Evolutionary conservation across 83 land plant genomes (phyloP).

Genomic region (Picea abies): DNA sequence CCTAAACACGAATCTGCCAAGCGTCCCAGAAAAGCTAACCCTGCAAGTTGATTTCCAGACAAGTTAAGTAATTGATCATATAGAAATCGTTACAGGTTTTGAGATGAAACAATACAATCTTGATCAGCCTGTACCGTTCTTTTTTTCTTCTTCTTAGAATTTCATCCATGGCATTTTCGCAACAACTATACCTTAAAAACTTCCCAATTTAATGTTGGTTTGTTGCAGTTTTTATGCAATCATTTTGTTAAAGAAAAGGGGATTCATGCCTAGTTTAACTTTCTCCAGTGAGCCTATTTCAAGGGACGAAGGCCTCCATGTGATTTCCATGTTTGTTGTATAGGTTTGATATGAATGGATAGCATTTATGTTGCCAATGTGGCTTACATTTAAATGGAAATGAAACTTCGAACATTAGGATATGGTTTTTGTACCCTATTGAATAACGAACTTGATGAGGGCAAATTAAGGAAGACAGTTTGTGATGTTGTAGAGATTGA

Average conservation of each 20-base stretch:
- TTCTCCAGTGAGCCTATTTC: slow-evolving; percentile 90
- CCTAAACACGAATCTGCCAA: slow-evolving; percentile 40
- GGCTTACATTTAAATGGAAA: too few species aligned
- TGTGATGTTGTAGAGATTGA: slow-evolving; percentile 63
- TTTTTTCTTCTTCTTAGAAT: too few species aligned
- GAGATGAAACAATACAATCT: too few species aligned
- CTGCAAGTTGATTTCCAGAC: slow-evolving; percentile 14
- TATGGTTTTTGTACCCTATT: slow-evolving; percentile 19
- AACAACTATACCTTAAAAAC: too few species aligned
- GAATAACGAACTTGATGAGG: slow-evolving; percentile 34
- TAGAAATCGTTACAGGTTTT: too few species aligned
- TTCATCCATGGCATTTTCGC: too few species aligned
- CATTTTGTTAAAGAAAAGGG: slow-evolving; percentile 88
- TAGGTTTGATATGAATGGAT: slow-evolving; percentile 26
- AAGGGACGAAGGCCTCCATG: slow-evolving; percentile 77
- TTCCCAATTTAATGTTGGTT: not conserved
- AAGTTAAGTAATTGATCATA: too few species aligned
- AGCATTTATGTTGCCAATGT: not conserved
- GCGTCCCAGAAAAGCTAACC: slow-evolving; percentile 25
- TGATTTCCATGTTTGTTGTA: slow-evolving; percentile 31
- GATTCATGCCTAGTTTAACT: slow-evolving; percentile 84
- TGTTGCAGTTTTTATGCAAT: slow-evolving; percentile 76
- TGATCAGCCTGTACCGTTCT: too few species aligned
- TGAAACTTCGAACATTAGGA: too few species aligned
- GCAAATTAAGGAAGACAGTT: slow-evolving; percentile 38